Base-by-base conservation (phyloP, 2,329 filamentous ascomycete species). In the Zymoseptoria pseudotritici region DNA sequence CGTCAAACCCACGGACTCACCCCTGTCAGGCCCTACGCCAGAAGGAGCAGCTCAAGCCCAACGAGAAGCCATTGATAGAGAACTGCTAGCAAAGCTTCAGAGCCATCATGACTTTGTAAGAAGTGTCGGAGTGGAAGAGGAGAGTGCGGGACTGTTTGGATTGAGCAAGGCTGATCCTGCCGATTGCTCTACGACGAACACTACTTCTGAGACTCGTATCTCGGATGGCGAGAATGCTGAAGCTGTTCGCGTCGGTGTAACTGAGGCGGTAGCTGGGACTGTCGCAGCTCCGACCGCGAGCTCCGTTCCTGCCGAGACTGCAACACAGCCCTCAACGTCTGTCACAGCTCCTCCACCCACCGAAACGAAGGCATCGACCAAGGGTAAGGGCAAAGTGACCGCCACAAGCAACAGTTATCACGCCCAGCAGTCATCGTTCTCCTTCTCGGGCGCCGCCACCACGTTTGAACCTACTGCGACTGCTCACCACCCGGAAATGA, bases 61-160 rank as follows among this genome's bases (percentile, higher is more conserved):
- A 20, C 57, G 58, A 50, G 52, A 22, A 20, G 58, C 58, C 49
- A 63, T 66, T n/a, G 61, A 65, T 36, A 59, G 60, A 17, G 61
- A 61, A 24, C 42, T 66, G n/a, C 55, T 58, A 46, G 60, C 62
- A 24, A 63, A 58, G 26, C 55, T 66, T 11, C 59, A 56, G 60
- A 55, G 57, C 26, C 61, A 62, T 57, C 58, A 57, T 21, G 58
- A 62, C n/a, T 63, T 61, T 46, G 53, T 65, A 11, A 54, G 58
- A 21, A 57, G 54, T 42, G 53, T 59, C 17, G 36, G 13, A 17
- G 36, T 46, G 36, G 36, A 46, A 46, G 36, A 46, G 17, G 36
- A 46, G 36, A 46, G 36, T n/a, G 36, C 36, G 36, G 36, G 36
- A 17, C 36, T 46, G 4, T 46, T 46, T 6, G 36, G 36, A n/a